Conservation (phyloP, 1,284 basidiomycete genomes). For the Leccinum holopus region DNA sequence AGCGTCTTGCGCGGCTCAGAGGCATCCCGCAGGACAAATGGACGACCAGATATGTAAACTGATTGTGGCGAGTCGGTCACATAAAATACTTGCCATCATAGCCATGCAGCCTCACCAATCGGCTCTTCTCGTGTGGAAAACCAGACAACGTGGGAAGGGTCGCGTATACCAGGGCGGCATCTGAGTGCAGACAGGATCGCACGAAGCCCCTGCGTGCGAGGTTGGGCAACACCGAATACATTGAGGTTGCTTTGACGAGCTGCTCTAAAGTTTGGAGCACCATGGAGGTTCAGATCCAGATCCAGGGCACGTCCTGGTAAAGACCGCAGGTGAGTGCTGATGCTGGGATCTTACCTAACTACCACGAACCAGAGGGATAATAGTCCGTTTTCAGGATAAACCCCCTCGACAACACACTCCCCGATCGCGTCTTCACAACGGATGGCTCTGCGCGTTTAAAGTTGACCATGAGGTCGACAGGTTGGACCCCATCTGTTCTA, state of each 20-base stretch:
- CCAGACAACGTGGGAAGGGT: constrained; percentile 76
- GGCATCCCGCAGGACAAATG: constrained; percentile 95
- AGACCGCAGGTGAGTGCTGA: constrained; percentile 4
- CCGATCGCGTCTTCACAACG: constrained; percentile 84
- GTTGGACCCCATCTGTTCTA: constrained; percentile 12
- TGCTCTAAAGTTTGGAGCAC: constrained; percentile 94
- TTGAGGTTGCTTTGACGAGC: constrained; percentile 76
- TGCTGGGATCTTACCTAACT: not conserved
- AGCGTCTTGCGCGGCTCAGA: constrained; percentile 82
- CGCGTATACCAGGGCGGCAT: constrained; percentile 64
- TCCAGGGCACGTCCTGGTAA: constrained; percentile 79
- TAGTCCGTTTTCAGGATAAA: constrained; percentile 95
- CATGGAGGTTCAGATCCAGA: constrained; percentile 89
- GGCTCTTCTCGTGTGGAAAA: constrained; percentile 85
- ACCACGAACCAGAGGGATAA: constrained; percentile 72
- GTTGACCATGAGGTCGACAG: constrained; percentile 59
- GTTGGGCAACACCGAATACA: constrained; percentile 94
- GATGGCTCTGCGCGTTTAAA: constrained; percentile 64
- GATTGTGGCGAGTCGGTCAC: constrained; percentile 1
- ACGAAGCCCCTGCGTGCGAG: constrained; percentile 88
- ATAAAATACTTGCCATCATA: not conserved
- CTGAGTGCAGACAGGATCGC: constrained; percentile 89
- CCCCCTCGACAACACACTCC: constrained; percentile 86
- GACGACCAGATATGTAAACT: constrained; percentile 91
- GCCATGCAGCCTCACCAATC: constrained; percentile 50